These are phyloP conservation scores for Trichoderma atrobrunneum DNA, from an alignment of 2,329 filamentous ascomycete genomes.

Conservation along the genomic window DNA sequence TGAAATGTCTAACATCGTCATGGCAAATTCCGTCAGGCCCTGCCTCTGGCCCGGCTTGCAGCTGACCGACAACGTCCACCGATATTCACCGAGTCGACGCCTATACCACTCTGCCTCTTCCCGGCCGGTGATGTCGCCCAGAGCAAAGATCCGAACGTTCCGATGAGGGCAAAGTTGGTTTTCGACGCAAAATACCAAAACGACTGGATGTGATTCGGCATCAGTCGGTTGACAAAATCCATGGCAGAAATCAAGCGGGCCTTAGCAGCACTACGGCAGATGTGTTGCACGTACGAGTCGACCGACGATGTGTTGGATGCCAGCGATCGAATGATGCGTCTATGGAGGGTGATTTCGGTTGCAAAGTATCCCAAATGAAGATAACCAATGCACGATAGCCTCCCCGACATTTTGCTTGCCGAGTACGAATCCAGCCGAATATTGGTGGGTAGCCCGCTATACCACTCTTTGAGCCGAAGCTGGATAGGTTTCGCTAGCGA, in stretches of 20 bases:
- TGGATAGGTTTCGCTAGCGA: slow-evolving; percentile 78
- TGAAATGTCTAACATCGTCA: slow-evolving; percentile 72
- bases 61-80: slow-evolving; percentile 89
- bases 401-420: slow-evolving; percentile 35
- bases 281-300: slow-evolving; percentile 83
- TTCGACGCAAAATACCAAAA: slow-evolving; percentile 92
- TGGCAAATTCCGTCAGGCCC: slow-evolving; percentile 65
- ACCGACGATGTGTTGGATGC: slow-evolving; percentile 42
- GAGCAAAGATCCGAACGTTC: slow-evolving; percentile 85
- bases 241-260: slow-evolving; percentile 92
- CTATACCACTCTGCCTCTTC: slow-evolving; percentile 95
- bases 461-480: slow-evolving; percentile 80
- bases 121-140: slow-evolving; percentile 80
- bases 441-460: slow-evolving; percentile 61
- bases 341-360: slow-evolving; percentile 88
- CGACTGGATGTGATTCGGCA: slow-evolving; percentile 77
- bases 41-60: slow-evolving; percentile 64
- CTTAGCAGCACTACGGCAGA: slow-evolving; percentile 90
- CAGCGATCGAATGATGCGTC: slow-evolving; percentile 83
- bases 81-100: slow-evolving; percentile 79
- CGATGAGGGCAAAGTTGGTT: slow-evolving; percentile 91
- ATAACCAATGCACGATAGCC: slow-evolving; percentile 65
- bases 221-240: slow-evolving; percentile 94
- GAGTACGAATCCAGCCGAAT: slow-evolving; percentile 64
- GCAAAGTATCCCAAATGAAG: slow-evolving; percentile 92